These are phyloP conservation scores for Piloderma croceum DNA, from an alignment of 768 basidiomycete species.

Conservation along the genomic window DNA sequence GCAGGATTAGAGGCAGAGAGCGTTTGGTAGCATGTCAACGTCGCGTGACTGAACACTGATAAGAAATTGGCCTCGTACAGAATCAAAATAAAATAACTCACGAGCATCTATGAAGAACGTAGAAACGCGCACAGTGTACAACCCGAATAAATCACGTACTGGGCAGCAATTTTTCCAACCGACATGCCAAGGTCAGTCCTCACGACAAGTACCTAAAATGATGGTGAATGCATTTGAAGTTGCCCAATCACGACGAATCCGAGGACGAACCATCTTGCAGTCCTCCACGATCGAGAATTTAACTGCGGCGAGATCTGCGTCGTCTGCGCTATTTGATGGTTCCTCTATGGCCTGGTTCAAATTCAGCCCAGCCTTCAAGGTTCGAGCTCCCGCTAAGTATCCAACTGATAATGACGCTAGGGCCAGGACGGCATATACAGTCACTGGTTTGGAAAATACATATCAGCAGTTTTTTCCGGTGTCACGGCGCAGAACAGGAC, in stretches of 20 bases:
- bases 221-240: no score
- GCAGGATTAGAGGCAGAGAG: conserved; percentile 38
- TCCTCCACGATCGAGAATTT: conserved; percentile 46
- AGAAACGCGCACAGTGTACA: neutral
- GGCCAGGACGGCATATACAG: conserved; percentile 20
- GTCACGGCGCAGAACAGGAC: neutral
- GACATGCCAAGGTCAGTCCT: conserved; percentile 32
- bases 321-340: no score
- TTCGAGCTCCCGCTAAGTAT: conserved; percentile 36
- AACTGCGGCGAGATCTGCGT: no score
- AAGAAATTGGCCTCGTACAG: neutral
- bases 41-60: conserved; percentile 49
- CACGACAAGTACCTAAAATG: conserved; percentile 51
- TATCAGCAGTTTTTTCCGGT: neutral
- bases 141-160: conserved; percentile 29
- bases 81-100: conserved; percentile 9
- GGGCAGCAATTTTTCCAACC: conserved; percentile 48
- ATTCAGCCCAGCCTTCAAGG: no score
- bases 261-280: conserved; percentile 49
- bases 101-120: conserved; percentile 28
- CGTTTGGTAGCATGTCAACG: conserved; percentile 50
- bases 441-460: no score
- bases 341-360: no score
- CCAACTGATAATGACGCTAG: conserved; percentile 35
- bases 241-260: no score